Evolutionary conservation across 108 stramenopile genomes (phyloP).

Genomic region (Skeletonema menzelii): DNA sequence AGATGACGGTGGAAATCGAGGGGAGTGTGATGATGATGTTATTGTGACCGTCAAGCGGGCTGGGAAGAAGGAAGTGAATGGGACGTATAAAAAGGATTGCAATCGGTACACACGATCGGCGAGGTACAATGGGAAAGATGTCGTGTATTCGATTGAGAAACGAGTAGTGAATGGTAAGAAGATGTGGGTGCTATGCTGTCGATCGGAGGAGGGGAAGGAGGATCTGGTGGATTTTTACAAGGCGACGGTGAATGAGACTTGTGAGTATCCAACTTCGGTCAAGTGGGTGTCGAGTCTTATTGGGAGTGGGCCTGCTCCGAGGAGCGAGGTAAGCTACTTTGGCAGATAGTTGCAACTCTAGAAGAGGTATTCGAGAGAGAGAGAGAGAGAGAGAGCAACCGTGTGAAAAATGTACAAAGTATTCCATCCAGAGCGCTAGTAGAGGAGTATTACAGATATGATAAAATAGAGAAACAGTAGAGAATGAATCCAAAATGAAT

Average conservation of each 20-base stretch:
- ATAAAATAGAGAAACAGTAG: not conserved
- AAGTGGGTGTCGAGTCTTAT: constrained; percentile 15
- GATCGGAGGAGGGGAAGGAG: constrained; percentile 1
- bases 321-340: constrained; percentile 20
- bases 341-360: not conserved
- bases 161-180: constrained; percentile 23
- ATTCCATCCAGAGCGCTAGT: not conserved
- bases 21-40: constrained; percentile 8
- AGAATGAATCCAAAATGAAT: not conserved
- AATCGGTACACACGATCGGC: constrained; percentile 17
- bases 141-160: constrained; percentile 21
- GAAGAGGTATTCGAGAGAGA: not conserved
- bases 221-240: constrained; percentile 32
- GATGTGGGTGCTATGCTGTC: constrained; percentile 31
- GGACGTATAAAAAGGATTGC: constrained; percentile 25
- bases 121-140: constrained; percentile 22
- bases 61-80: constrained; percentile 19
- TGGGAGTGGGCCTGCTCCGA: constrained; percentile 18
- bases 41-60: constrained; percentile 17
- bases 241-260: constrained; percentile 23
- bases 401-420: not conserved
- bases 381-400: not conserved
- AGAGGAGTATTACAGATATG: not conserved
- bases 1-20: not conserved
- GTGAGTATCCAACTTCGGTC: constrained; percentile 9